A percentile compares a stretch with the other conserved stretches of the same genome.
These are phyloP conservation scores for Fraxinus greggii DNA, from an alignment of 305 asterid genomes.

Conservation along the genomic window DNA sequence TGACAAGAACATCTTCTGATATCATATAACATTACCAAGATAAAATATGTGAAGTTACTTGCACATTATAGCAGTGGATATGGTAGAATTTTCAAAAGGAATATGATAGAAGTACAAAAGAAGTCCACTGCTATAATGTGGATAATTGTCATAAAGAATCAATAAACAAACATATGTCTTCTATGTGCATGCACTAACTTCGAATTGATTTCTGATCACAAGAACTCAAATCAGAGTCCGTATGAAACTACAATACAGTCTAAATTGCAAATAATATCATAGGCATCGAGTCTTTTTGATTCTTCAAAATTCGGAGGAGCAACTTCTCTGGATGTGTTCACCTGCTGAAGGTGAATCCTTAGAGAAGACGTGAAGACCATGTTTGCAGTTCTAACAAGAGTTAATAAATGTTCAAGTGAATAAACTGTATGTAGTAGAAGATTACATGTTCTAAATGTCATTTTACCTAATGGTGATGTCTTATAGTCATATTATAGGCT, in stretches of 20 bases:
- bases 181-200: not conserved
- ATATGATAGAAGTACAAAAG: not conserved
- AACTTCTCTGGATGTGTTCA: conserved; percentile 4
- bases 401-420: not conserved
- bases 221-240: not conserved
- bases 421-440: not conserved
- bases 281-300: not conserved
- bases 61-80: not conserved
- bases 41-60: not conserved
- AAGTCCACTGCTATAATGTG: not conserved
- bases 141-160: not conserved
- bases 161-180: not conserved
- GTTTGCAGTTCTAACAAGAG: not conserved
- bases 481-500: not conserved
- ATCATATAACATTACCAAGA: not conserved
- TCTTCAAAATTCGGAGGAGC: conserved; percentile 3
- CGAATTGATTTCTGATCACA: not conserved
- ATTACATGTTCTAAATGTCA: not conserved
- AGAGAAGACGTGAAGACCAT: not conserved
- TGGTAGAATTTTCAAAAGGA: not conserved
- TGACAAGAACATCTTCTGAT: conserved; percentile 16
- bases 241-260: not conserved
- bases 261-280: not conserved
- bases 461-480: not conserved
- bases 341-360: not conserved